Percentiles rank a stretch among this genome's conserved stretches.
phyloP scores from a whole-genome alignment of 2,329 filamentous ascomycete genomes.

The Septoria petroselini region DNA sequence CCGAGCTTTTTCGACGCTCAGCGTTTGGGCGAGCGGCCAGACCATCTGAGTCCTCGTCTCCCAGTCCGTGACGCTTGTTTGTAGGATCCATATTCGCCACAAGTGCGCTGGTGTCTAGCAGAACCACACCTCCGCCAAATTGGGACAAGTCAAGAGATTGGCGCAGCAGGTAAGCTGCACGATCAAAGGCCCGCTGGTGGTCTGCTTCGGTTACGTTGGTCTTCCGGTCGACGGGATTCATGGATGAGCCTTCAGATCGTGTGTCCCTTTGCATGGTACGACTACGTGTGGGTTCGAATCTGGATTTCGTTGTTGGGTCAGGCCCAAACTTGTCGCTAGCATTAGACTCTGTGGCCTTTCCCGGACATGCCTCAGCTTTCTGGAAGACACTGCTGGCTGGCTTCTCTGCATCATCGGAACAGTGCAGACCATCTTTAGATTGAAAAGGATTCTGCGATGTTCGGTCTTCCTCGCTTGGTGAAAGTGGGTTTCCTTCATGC shows the following conservation, averaged over 20 bases:
- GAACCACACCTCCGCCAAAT: slow-evolving; percentile 40
- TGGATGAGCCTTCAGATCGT: background rate
- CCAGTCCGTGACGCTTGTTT: slow-evolving; percentile 7
- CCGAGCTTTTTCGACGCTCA: background rate
- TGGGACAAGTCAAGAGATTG: slow-evolving; percentile 46
- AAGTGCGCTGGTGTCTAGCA: slow-evolving; percentile 36
- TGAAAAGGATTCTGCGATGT: too few species aligned
- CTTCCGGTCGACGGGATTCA: background rate
- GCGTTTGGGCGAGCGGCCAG: background rate
- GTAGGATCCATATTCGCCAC: slow-evolving; percentile 19
- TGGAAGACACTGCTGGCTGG: too few species aligned
- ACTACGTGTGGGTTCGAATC: too few species aligned
- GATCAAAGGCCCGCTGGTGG: slow-evolving; percentile 41
- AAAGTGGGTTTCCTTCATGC: too few species aligned
- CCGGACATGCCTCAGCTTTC: too few species aligned
- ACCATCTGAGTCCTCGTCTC: background rate
- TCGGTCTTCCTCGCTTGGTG: too few species aligned
- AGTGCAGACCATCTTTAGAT: too few species aligned
- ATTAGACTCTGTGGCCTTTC: too few species aligned
- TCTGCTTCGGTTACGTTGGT: slow-evolving; percentile 33
- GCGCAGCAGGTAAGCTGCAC: slow-evolving; percentile 48
- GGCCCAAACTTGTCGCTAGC: too few species aligned
- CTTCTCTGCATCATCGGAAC: too few species aligned
- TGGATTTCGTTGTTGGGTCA: background rate
- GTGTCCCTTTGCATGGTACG: background rate